Evolutionary conservation across 805 yeast genomes (phyloP).

Genomic region (Blastobotrys terrestris): DNA sequence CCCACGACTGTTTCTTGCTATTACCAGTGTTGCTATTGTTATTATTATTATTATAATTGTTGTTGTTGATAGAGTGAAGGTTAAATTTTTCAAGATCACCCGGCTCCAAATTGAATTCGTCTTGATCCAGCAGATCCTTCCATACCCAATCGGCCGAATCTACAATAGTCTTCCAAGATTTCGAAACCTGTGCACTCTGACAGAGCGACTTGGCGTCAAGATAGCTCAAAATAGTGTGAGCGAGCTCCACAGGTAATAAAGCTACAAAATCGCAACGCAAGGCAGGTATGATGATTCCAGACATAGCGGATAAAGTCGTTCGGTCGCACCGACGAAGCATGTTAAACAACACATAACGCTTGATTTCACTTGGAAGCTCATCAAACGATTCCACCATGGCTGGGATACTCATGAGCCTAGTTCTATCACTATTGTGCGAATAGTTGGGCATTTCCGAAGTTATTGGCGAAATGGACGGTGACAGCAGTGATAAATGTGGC

Average conservation of each 20-base stretch:
- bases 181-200: conserved; percentile 57
- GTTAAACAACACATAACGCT: conserved; percentile 45
- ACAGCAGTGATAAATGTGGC: conserved; percentile 22
- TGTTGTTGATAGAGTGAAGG: neutral
- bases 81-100: neutral
- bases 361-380: conserved; percentile 40
- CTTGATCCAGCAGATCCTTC: conserved; percentile 58
- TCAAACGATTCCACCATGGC: conserved; percentile 28
- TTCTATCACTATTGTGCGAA: neutral
- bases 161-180: conserved; percentile 62
- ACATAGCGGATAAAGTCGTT: conserved; percentile 53
- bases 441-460: neutral
- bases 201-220: conserved; percentile 60
- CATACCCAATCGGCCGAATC: conserved; percentile 59
- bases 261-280: conserved; percentile 69
- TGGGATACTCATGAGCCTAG: conserved; percentile 19
- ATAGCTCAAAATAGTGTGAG: conserved; percentile 55
- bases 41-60: neutral
- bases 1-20: conserved; percentile 5
- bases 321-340: conserved; percentile 56
- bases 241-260: conserved; percentile 68
- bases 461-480: conserved; percentile 25
- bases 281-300: conserved; percentile 43
- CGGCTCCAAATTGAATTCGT: conserved; percentile 23
- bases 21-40: neutral